Evolutionary conservation across 2,329 filamentous ascomycete species (phyloP).

Genomic region (Leptodontidium sp.): DNA sequence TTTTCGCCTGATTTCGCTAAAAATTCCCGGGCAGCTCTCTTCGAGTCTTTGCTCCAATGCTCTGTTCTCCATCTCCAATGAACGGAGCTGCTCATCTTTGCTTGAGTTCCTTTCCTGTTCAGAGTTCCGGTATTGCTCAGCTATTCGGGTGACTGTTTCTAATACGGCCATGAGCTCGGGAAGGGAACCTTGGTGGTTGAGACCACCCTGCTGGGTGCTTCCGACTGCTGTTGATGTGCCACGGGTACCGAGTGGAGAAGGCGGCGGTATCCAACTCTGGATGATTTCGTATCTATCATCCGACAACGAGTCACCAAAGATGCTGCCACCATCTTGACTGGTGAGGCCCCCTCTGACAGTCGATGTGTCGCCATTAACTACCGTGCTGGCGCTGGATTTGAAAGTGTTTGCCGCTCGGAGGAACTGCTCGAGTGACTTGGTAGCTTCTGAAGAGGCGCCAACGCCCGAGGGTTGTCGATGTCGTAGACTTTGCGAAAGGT

Average conservation of each 20-base stretch:
- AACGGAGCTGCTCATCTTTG: conserved; percentile 5
- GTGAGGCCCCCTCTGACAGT: neutral
- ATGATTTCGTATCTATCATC: conserved; percentile 9
- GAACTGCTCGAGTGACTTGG: neutral
- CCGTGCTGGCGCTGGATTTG: conserved; percentile 2
- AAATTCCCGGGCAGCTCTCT: neutral
- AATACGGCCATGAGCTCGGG: conserved; percentile 3
- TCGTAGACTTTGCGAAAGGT: neutral
- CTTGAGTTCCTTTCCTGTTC: conserved; percentile 1
- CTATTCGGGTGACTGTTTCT: neutral
- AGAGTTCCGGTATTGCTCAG: neutral
- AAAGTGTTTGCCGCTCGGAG: neutral
- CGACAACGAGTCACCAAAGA: conserved; percentile 1
- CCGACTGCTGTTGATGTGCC: neutral
- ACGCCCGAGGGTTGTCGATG: neutral
- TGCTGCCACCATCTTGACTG: conserved; percentile 1
- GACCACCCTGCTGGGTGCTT: neutral
- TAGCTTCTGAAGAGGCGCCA: neutral
- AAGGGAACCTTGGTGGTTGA: neutral
- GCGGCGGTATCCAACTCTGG: conserved; percentile 4
- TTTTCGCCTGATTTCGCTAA: neutral
- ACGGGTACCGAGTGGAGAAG: neutral
- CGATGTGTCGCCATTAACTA: neutral
- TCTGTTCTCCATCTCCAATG: neutral
- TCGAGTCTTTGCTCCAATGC: neutral